phyloP scores from a whole-genome alignment of 495 filamentous ascomycete genomes.

The Parathielavia appendiculata region DNA sequence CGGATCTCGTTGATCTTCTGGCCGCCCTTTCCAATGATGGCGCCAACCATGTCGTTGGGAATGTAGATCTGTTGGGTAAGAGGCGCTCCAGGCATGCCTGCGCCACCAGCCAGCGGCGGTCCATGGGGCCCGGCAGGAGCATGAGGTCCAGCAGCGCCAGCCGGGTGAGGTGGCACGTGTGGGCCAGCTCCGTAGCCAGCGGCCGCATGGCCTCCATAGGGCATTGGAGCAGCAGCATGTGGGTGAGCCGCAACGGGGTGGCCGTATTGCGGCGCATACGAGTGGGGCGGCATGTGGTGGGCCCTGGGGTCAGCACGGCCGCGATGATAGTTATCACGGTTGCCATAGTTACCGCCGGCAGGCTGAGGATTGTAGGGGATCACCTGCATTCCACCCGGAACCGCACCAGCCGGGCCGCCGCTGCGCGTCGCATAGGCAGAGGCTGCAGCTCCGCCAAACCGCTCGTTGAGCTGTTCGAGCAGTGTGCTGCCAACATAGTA shows the following conservation, averaged over 20 bases:
- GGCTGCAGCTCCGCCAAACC: slow-evolving; percentile 91
- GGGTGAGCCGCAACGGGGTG: slow-evolving; percentile 58
- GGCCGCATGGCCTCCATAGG: slow-evolving; percentile 52
- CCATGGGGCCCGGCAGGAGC: slow-evolving; percentile 53
- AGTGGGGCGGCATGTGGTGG: slow-evolving; percentile 46
- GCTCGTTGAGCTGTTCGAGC: slow-evolving; percentile 90
- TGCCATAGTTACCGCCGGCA: slow-evolving; percentile 84
- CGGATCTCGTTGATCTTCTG: slow-evolving; percentile 99
- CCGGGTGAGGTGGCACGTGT: slow-evolving; percentile 68
- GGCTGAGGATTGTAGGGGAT: slow-evolving; percentile 92
- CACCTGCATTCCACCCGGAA: slow-evolving; percentile 96
- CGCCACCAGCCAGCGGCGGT: slow-evolving; percentile 66
- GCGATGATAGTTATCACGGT: slow-evolving; percentile 68
- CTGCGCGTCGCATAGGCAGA: slow-evolving; percentile 95
- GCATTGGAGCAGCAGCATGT: slow-evolving; percentile 63
- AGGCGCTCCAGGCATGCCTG: slow-evolving; percentile 69
- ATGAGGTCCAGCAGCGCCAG: slow-evolving; percentile 49
- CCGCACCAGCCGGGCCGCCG: slow-evolving; percentile 83
- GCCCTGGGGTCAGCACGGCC: slow-evolving; percentile 65
- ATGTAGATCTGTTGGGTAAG: slow-evolving; percentile 98
- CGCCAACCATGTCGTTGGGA: slow-evolving; percentile 98
- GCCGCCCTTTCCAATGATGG: slow-evolving; percentile 97
- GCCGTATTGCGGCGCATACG: slow-evolving; percentile 55
- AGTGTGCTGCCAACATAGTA: slow-evolving; percentile 97
- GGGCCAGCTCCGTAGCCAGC: slow-evolving; percentile 64